Base-by-base conservation (phyloP, 805 yeast genomes). In the Hanseniaspora pseudoguilliermondii region DNA sequence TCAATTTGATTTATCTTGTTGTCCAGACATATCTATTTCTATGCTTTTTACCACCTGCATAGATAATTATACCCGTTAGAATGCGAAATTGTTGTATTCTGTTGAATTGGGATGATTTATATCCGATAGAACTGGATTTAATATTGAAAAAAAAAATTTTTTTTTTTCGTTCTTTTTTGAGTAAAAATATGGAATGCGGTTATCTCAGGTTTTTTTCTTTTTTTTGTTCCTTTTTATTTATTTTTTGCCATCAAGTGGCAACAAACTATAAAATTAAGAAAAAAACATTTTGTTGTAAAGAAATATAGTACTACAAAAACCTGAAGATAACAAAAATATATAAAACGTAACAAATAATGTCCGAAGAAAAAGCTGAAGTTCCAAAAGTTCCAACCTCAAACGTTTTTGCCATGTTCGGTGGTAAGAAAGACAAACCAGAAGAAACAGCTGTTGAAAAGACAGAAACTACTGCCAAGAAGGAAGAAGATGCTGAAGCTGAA, bases 21-120 rank as follows among this genome's bases (percentile, higher is more conserved):
- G 62, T 81, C 2, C 96, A 90, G 67, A 77, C 90, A 0, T 76
- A 79, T 1, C 69, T 90, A 51, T 90, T 80, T 70, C 86, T 84
- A 8, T 82, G 82, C n/a, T 90, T 86, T 64, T 72, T 90, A 44
- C 97, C 97, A 2, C 97, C 97, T 5, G 97, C 97, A n/a, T 88
- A 44, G 20, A 29, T 29, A 5, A 2, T 7, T 7, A 18, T 8
- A 29, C 27, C 23, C 9, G 44, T 27, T 42, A 20, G 3, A 5
- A 5, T 18, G 5, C 16, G 3, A 5, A 16, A 9, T 40, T n/a
- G 18, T 54, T 57, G 13, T 40, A 47, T 20, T 23, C 10, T 47
- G 15, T 27, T 27, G 29, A 27, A n/a, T 5, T 18, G 16, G 29
- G 18, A 4, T n/a, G 3, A 20, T 2, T 49, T 27, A 38, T 35